Base-by-base conservation (phyloP, 2,329 filamentous ascomycete genomes). In the Cordyceps militaris region DNA sequence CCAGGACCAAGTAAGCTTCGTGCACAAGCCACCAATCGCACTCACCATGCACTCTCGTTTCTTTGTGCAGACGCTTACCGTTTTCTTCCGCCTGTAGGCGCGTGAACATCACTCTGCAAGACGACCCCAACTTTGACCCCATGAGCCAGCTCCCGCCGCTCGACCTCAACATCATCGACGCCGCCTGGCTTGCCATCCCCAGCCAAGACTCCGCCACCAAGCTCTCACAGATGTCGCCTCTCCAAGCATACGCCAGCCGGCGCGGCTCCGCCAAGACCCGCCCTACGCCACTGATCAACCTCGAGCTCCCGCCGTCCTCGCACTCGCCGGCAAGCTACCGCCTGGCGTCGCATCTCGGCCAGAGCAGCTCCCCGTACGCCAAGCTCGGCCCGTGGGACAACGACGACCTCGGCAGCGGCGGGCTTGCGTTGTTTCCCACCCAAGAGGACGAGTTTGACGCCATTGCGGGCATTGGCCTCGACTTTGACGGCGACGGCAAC, bases 121-220 rank as follows among this genome's bases (percentile, higher is more conserved):
- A 97, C 65, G 93, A 97, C 66, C 91, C 91, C 0, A 79, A 83
- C 43, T 97, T 97, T 60, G 72, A 74, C 52, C 66, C 69, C 4
- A 60, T 66, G 58, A 66, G 61, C 44, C 59, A 61, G 11, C 56
- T 73, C 11, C 71, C 72, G 34, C 66, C 66, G 6, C 57, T 74
- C 28, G 69, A 73, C 26, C 61, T 71, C 16, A 61, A 79, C 32
- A 72, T 71, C 38, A 66, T 67, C 24, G 67, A 71, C 13, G 66
- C 69, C 10, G 69, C 73, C 30, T 57, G 71, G 28, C 61, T 66
- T 40, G 61, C 69, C 13, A 62, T 72, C 7, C 66, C 66, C 11
- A 76, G 69, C 43, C 75, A 77, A 58, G 61, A 59, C 13, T 71
- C 74, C 9, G 64, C 67, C 19, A 71, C 66, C 49, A 72, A 69